Base-by-base conservation (phyloP, 2,329 filamentous ascomycete genomes). In the Diaporthe nobilis region DNA sequence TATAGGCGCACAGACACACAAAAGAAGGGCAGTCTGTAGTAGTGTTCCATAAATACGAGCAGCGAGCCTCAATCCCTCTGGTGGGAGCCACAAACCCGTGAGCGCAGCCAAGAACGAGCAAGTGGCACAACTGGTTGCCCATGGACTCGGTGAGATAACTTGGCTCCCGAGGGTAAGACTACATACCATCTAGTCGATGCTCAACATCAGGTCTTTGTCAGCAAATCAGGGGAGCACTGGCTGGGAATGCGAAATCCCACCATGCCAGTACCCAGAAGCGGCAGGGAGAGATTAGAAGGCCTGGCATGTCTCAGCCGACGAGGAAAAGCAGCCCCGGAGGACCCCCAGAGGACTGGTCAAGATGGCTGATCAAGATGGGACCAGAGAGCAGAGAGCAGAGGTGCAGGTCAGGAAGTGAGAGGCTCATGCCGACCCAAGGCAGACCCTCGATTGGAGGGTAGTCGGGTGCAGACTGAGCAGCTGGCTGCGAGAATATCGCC, bases 281-380 rank as follows among this genome's bases (percentile, higher is more conserved):
- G 60, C 39, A 47, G 15, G 63, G 31, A 53, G 31, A 68, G 31
- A 68, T 53, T 20, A 25, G 4, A n/a, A 13, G 47, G 31, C 63
- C 47, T 53, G 31, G 13, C 58, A 51, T 53, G 63, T 68, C 63
- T 68, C 63, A 68, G 31, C 34, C 63, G 8, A 22, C 63, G 22
- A 51, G 63, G 17, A 53, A 68, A 68, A 68, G 63, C 47, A 68
- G 20, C 17, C 4, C 57, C 9, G 57, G 17, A 31, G 31, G 31
- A 31, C 31, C 17, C 4, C 57, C 9, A 31, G 8, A 34, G 34
- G 34, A 34, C 34, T 34, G 34, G 34, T 34, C 34, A 34, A 34
- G 34, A 34, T 58, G 28, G 28, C 17, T 15, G 15, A 31, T 34
- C 55, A 37, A 22, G 15, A 34, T 34, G 17, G 55, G 17, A n/a